These are phyloP conservation scores for Coprinopsis cinerea DNA, from an alignment of 768 basidiomycete species.

Conservation along the genomic window DNA sequence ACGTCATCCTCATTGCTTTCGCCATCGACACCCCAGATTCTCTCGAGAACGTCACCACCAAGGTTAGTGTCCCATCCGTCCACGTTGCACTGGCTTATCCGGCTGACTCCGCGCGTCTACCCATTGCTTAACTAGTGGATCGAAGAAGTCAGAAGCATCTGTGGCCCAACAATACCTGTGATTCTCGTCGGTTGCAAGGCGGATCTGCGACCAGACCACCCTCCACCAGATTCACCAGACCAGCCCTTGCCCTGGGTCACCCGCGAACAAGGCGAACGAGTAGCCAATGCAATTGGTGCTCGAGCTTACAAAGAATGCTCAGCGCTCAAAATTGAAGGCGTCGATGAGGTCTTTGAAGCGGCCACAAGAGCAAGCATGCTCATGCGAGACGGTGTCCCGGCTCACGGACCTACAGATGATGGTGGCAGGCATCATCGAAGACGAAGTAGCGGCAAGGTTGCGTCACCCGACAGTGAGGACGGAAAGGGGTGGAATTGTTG, in stretches of 20 bases:
- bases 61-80: slow-evolving; percentile 47
- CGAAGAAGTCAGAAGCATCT: slow-evolving; percentile 96
- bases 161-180: slow-evolving; percentile 88
- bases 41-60: slow-evolving; percentile 89
- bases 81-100: slow-evolving; percentile 4
- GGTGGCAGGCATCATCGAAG: slow-evolving; percentile 44
- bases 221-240: slow-evolving; percentile 39
- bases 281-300: slow-evolving; percentile 82
- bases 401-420: slow-evolving; percentile 30
- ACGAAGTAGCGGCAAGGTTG: slow-evolving; percentile 43
- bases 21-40: slow-evolving; percentile 95
- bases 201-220: slow-evolving; percentile 69
- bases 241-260: slow-evolving; percentile 54
- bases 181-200: slow-evolving; percentile 95
- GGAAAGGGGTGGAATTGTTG: slow-evolving; percentile 65
- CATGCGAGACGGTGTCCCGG: slow-evolving; percentile 78
- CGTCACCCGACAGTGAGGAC: slow-evolving; percentile 37
- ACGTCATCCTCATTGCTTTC: slow-evolving; percentile 97
- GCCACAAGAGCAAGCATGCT: slow-evolving; percentile 96
- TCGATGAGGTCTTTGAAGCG: slow-evolving; percentile 96
- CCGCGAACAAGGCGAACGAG: slow-evolving; percentile 75
- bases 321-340: slow-evolving; percentile 83
- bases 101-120: slow-evolving; percentile 14
- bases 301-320: slow-evolving; percentile 94
- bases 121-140: slow-evolving; percentile 72